These are phyloP conservation scores for Podaxis sp. DNA, from an alignment of 768 basidiomycete genomes.

Conservation along the genomic window DNA sequence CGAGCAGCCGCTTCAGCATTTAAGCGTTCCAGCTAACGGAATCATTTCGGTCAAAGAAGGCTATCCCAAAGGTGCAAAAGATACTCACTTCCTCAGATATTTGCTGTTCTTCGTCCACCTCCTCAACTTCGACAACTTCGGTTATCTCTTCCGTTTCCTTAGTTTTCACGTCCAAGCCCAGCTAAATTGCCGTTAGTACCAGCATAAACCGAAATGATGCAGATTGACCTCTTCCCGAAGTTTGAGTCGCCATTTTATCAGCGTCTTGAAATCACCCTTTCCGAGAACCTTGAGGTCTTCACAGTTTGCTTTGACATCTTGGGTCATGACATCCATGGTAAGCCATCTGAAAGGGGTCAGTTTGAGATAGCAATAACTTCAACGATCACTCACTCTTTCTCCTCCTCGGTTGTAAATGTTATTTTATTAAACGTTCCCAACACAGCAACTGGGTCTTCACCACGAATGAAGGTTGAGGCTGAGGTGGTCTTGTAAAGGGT, in stretches of 20 bases:
- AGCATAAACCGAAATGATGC: background rate
- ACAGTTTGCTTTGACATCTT: conserved; percentile 80
- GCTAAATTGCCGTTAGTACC: conserved; percentile 34
- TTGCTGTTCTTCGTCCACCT: conserved; percentile 84
- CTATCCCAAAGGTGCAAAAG: background rate
- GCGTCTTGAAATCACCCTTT: conserved; percentile 93
- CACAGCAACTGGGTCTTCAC: conserved; percentile 70
- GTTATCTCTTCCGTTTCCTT: conserved; percentile 73
- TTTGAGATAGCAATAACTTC: background rate
- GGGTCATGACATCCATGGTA: conserved; percentile 65
- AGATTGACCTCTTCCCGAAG: conserved; percentile 83
- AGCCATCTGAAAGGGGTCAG: conserved; percentile 59
- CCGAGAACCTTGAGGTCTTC: conserved; percentile 95
- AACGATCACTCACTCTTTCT: conserved; percentile 60
- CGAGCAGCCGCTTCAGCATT: conserved; percentile 75
- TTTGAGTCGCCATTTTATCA: conserved; percentile 88
- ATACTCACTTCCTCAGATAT: conserved; percentile 80
- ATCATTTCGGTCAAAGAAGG: conserved; percentile 9
- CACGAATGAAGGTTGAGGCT: conserved; percentile 70
- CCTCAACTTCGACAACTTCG: conserved; percentile 65
- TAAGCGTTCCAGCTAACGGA: conserved; percentile 74
- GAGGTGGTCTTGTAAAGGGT: conserved; percentile 77
- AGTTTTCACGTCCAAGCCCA: conserved; percentile 82
- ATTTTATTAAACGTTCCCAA: conserved; percentile 82
- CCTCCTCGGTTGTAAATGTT: conserved; percentile 77